These are phyloP conservation scores for Xylaria castorea DNA, from an alignment of 495 filamentous ascomycete species.

Conservation along the genomic window DNA sequence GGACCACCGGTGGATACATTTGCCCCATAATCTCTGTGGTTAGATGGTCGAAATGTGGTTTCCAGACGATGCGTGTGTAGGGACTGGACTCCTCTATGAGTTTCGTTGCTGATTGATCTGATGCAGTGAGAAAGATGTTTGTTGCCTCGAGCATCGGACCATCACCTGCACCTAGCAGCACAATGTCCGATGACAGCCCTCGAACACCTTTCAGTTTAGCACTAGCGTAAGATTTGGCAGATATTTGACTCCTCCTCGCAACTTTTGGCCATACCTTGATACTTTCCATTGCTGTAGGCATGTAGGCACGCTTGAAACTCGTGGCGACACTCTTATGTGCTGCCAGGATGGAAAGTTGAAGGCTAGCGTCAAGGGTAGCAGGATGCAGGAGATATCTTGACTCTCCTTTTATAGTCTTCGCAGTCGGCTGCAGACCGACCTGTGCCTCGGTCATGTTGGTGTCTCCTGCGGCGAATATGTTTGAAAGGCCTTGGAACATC, in stretches of 20 bases:
- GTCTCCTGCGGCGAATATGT: conserved; percentile 2
- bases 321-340: not conserved
- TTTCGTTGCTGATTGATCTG: not conserved
- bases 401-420: not conserved
- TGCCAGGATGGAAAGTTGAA: conserved; percentile 3
- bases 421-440: not conserved
- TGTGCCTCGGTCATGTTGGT: not conserved
- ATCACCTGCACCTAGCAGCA: not conserved
- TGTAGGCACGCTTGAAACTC: not conserved
- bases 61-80: conserved; percentile 8
- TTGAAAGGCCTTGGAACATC: conserved; percentile 8
- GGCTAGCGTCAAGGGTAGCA: conserved; percentile 4
- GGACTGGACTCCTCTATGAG: conserved; percentile 6
- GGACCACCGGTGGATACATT: not conserved
- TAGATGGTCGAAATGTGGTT: not conserved
- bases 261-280: conserved; percentile 7
- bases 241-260: not conserved
- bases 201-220: not conserved
- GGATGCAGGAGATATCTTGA: conserved; percentile 7
- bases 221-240: not conserved
- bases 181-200: not conserved
- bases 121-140: conserved; percentile 7
- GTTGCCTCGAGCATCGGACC: not conserved
- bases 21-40: not conserved
- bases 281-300: not conserved